Evolutionary conservation across 2,329 filamentous ascomycete genomes (phyloP).

Genomic region (Fusarium sacchari): DNA sequence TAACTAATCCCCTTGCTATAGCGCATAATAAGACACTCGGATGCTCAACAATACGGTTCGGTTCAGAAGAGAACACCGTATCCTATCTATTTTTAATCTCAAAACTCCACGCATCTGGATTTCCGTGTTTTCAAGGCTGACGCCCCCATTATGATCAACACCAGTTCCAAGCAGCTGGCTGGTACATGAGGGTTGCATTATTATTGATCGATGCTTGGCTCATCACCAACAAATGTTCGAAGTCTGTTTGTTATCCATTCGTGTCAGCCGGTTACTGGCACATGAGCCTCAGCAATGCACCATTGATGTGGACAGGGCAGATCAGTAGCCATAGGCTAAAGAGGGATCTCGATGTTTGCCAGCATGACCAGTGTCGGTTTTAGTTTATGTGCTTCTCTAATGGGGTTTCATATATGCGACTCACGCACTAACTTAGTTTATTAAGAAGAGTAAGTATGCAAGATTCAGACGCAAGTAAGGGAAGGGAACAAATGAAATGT

Average conservation of each 20-base stretch:
- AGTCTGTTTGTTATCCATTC: background rate
- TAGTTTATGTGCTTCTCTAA: background rate
- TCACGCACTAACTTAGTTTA: background rate
- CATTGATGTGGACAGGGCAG: background rate
- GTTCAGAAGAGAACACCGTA: background rate
- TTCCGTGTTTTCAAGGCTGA: background rate
- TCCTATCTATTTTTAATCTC: background rate
- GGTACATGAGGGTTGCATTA: background rate
- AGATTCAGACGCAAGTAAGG: background rate
- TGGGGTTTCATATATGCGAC: background rate
- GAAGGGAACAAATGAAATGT: constrained; percentile 4
- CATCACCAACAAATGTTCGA: background rate
- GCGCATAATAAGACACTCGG: background rate
- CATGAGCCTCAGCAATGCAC: background rate
- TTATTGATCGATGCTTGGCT: background rate
- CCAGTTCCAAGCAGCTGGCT: constrained; percentile 1
- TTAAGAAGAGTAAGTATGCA: background rate
- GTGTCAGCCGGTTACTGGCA: background rate
- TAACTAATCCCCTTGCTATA: constrained; percentile 4
- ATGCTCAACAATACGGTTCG: background rate
- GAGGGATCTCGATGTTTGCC: background rate
- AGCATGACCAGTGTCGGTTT: background rate
- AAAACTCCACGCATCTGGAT: background rate
- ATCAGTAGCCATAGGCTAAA: background rate
- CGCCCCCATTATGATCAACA: constrained; percentile 14